Percentiles rank a stretch among this genome's conserved stretches.
Conservation (phyloP, 2,329 filamentous ascomycete genomes). For the Phyllosticta paracitricarpa region DNA sequence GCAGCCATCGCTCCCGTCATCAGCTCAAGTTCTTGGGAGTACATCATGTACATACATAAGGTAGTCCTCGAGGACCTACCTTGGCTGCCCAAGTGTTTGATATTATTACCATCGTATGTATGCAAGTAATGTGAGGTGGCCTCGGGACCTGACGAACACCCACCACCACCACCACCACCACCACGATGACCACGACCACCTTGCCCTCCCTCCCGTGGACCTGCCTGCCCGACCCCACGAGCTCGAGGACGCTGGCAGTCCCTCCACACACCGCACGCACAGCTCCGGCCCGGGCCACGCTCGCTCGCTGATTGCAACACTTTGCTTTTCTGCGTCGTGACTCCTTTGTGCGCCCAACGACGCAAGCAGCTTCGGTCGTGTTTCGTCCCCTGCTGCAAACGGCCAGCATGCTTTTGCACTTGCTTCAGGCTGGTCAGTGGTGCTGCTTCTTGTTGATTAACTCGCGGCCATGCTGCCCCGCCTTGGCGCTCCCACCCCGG, state of each 20-base stretch:
- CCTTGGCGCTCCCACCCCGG: too few species aligned
- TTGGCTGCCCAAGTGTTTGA: neutral
- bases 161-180: too few species aligned
- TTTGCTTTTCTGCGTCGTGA: too few species aligned
- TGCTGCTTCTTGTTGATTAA: neutral
- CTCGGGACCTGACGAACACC: neutral
- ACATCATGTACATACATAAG: neutral
- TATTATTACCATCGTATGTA: neutral
- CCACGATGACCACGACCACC: too few species aligned
- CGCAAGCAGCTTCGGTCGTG: neutral
- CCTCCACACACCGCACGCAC: neutral
- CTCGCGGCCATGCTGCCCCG: neutral
- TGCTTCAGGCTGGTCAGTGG: neutral
- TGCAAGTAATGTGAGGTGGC: too few species aligned
- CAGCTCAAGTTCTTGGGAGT: neutral
- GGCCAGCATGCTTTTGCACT: neutral
- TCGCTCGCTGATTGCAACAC: too few species aligned
- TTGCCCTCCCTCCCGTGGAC: too few species aligned
- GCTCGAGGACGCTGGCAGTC: neutral
- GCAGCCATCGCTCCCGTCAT: neutral
- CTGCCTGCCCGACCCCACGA: neutral
- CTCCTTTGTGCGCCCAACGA: neutral
- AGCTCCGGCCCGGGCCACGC: neutral
- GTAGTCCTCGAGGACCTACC: neutral
- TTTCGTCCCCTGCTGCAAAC: neutral